Percentiles rank a stretch among this genome's conserved stretches.
Evolutionary conservation across 2,329 filamentous ascomycete genomes (phyloP).

Genomic region (Tolypocladium sp.): DNA sequence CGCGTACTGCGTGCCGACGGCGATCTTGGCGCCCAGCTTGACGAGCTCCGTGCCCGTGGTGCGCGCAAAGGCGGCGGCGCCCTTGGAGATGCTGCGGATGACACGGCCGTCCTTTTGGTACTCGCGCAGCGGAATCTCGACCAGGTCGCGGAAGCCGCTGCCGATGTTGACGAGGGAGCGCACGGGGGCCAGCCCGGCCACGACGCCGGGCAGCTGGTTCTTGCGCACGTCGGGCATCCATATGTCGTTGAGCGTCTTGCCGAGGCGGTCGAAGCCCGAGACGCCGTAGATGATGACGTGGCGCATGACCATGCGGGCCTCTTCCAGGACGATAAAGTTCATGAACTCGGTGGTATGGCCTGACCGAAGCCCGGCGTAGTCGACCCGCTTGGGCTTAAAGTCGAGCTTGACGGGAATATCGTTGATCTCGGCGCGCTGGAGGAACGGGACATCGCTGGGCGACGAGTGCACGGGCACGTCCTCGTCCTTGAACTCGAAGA

Average conservation of each 20-base stretch:
- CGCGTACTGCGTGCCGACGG: constrained; percentile 89
- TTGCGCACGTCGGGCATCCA: constrained; percentile 91
- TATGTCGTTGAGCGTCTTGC: constrained; percentile 84
- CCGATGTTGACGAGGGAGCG: constrained; percentile 86
- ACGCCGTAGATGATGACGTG: constrained; percentile 92
- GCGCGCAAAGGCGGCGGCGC: constrained; percentile 79
- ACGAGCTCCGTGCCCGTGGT: constrained; percentile 93
- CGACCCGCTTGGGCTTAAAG: constrained; percentile 97
- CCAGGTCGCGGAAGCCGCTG: constrained; percentile 73
- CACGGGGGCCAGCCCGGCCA: constrained; percentile 85
- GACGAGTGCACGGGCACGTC: constrained; percentile 42
- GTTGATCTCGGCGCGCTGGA: constrained; percentile 83
- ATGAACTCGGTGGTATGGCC: constrained; percentile 96
- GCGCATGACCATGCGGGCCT: constrained; percentile 74
- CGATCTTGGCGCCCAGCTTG: constrained; percentile 86
- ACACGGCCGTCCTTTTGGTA: constrained; percentile 92
- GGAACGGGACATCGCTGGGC: constrained; percentile 68
- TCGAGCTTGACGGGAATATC: constrained; percentile 76
- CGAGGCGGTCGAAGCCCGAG: constrained; percentile 80
- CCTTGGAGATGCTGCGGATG: constrained; percentile 85
- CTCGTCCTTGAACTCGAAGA: constrained; percentile 96
- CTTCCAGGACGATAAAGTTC: constrained; percentile 93
- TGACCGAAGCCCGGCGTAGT: constrained; percentile 85
- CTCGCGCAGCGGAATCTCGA: constrained; percentile 83
- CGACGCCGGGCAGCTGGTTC: constrained; percentile 80